Evolutionary conservation across 306 rosid species (phyloP).

Genomic region (Gastrolobium villosum): DNA sequence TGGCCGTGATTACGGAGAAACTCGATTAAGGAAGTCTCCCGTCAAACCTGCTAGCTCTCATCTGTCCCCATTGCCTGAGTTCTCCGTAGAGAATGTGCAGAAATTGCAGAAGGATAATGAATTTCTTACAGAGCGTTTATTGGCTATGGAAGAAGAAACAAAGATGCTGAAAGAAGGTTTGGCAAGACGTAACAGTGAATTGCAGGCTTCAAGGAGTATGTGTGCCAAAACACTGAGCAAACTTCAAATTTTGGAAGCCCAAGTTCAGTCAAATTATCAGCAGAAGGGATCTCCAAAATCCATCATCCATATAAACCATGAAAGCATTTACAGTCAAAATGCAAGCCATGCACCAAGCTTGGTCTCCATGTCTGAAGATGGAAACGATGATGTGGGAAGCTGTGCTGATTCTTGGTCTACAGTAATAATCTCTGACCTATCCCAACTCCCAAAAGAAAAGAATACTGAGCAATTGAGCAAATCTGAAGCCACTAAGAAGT

Average conservation of each 20-base stretch:
- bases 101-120: constrained; percentile 96
- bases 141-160: constrained; percentile 92
- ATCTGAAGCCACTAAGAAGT: constrained; percentile 70
- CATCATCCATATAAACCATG: constrained; percentile 65
- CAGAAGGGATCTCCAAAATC: constrained; percentile 86
- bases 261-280: constrained; percentile 65
- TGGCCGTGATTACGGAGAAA: constrained; percentile 91
- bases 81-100: constrained; percentile 77
- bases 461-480: constrained; percentile 62
- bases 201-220: constrained; percentile 94
- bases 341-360: constrained; percentile 84
- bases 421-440: constrained; percentile 64
- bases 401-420: constrained; percentile 85
- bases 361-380: constrained; percentile 94
- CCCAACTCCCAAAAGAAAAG: constrained; percentile 73
- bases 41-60: constrained; percentile 80
- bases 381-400: constrained; percentile 81
- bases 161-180: constrained; percentile 98
- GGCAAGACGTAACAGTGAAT: constrained; percentile 95
- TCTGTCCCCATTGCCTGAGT: constrained; percentile 66
- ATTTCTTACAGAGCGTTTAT: constrained; percentile 88
- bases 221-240: constrained; percentile 87
- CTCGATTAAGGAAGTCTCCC: constrained; percentile 82
- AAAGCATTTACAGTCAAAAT: constrained; percentile 73
- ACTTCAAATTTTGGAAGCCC: constrained; percentile 86